phyloP scores from a whole-genome alignment of 306 rosid species.

The Sophora flavescens region DNA sequence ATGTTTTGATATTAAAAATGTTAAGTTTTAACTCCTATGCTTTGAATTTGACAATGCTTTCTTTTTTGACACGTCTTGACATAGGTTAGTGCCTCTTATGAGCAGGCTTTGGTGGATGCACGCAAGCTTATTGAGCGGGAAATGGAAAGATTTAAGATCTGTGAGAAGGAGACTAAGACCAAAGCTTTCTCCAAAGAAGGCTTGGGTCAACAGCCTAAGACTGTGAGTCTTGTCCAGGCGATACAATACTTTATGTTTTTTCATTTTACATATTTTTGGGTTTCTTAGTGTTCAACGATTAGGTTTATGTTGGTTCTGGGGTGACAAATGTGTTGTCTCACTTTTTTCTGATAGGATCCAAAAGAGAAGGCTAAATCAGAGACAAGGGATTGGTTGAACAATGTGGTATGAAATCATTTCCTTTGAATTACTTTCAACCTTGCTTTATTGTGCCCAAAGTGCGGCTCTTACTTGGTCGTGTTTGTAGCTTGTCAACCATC shows the following conservation, averaged over 20 bases:
- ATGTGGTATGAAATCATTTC: constrained; percentile 71
- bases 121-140: constrained; percentile 95
- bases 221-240: constrained; percentile 64
- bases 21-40: constrained; percentile 14
- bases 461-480: constrained; percentile 32
- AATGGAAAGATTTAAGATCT: constrained; percentile 97
- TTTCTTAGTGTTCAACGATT: constrained; percentile 25
- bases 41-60: constrained; percentile 46
- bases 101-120: constrained; percentile 96
- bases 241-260: not conserved
- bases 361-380: constrained; percentile 97
- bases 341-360: constrained; percentile 76
- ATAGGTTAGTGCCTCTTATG: constrained; percentile 98
- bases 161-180: constrained; percentile 98
- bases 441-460: constrained; percentile 39
- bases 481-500: constrained; percentile 21
- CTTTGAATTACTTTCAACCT: constrained; percentile 32
- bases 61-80: constrained; percentile 51
- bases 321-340: constrained; percentile 36
- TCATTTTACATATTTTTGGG: not conserved
- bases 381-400: constrained; percentile 98
- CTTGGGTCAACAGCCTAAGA: constrained; percentile 95
- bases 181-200: constrained; percentile 99
- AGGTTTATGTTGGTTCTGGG: constrained; percentile 16
- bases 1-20: constrained; percentile 27